phyloP scores from a whole-genome alignment of 1,139 yeast species.

The Debaryomycetaceae sp. region DNA sequence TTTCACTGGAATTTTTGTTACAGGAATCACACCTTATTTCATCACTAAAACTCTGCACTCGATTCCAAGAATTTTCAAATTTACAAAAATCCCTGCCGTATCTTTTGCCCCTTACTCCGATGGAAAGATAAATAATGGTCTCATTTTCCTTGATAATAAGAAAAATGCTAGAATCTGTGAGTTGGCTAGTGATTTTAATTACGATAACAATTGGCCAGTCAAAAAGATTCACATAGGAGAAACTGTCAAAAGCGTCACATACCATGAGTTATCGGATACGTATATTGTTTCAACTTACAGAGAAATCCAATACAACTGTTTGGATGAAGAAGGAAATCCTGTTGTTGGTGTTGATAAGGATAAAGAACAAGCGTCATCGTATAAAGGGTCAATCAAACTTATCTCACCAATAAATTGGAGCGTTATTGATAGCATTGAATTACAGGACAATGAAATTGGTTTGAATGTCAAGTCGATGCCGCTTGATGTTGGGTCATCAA shows the following conservation, averaged over 20 bases:
- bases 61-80: constrained; percentile 63
- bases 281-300: constrained; percentile 63
- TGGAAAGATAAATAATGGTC: constrained; percentile 42
- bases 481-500: constrained; percentile 48
- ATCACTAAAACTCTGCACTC: constrained; percentile 65
- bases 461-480: constrained; percentile 56
- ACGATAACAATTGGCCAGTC: constrained; percentile 65
- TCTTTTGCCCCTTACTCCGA: constrained; percentile 57
- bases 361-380: constrained; percentile 50
- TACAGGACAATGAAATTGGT: constrained; percentile 67
- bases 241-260: constrained; percentile 67
- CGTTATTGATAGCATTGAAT: constrained; percentile 65
- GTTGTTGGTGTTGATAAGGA: constrained; percentile 56
- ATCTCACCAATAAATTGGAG: constrained; percentile 77
- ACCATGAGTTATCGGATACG: constrained; percentile 67
- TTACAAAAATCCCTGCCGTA: constrained; percentile 61
- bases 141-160: constrained; percentile 69
- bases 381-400: constrained; percentile 59
- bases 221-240: constrained; percentile 53
- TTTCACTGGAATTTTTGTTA: constrained; percentile 60
- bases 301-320: constrained; percentile 59
- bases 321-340: constrained; percentile 72
- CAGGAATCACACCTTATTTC: constrained; percentile 73
- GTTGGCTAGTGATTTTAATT: constrained; percentile 50
- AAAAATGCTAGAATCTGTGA: constrained; percentile 72